These are phyloP conservation scores for Mollisia scopiformis DNA, from an alignment of 2,329 filamentous ascomycete species.

Conservation along the genomic window DNA sequence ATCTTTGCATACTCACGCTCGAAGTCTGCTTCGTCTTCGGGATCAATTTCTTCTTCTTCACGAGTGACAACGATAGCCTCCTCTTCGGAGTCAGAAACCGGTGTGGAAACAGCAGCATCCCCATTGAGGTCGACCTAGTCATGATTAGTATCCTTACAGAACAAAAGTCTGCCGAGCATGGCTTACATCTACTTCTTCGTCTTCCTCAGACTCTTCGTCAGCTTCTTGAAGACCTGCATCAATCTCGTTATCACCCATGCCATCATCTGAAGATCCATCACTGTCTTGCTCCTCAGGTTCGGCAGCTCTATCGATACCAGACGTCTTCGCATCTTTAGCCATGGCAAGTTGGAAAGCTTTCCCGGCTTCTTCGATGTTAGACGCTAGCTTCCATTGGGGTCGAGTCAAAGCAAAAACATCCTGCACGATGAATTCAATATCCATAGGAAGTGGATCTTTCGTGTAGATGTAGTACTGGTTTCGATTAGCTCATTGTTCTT, in stretches of 20 bases:
- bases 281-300: conserved; percentile 77
- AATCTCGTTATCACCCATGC: conserved; percentile 64
- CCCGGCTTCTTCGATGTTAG: conserved; percentile 80
- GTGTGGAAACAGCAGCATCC: conserved; percentile 50
- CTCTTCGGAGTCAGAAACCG: conserved; percentile 70
- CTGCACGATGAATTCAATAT: conserved; percentile 94
- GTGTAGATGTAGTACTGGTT: conserved; percentile 82
- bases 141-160: not conserved
- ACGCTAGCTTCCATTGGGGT: conserved; percentile 89
- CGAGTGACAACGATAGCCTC: conserved; percentile 91
- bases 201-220: conserved; percentile 54
- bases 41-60: conserved; percentile 86
- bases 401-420: conserved; percentile 85
- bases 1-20: conserved; percentile 97
- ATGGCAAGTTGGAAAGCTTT: conserved; percentile 86
- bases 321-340: conserved; percentile 83
- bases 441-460: conserved; percentile 90
- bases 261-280: conserved; percentile 76
- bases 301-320: conserved; percentile 67
- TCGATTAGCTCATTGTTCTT: not conserved
- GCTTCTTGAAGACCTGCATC: conserved; percentile 48
- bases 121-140: conserved; percentile 44
- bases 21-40: conserved; percentile 94
- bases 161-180: not conserved
- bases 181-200: conserved; percentile 61